Conservation (phyloP, 805 yeast genomes). For the Yamadazyma nakazawae region DNA sequence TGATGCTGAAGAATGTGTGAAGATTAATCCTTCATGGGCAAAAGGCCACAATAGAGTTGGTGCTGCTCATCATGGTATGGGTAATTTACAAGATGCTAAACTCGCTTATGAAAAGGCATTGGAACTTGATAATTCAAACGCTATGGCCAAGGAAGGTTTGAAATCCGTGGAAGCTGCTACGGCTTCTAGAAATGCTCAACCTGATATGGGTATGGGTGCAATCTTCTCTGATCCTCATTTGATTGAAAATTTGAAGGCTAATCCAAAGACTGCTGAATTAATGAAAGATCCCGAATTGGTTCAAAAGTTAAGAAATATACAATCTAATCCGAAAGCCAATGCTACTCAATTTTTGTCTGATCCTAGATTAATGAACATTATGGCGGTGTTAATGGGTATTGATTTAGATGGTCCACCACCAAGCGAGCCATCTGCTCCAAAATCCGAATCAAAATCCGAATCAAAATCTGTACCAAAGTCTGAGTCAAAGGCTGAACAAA, state of each 20-base stretch:
- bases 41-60: constrained; percentile 94
- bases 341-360: constrained; percentile 70
- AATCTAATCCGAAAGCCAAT: constrained; percentile 71
- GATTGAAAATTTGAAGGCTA: constrained; percentile 66
- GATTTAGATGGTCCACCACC: constrained; percentile 51
- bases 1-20: constrained; percentile 83
- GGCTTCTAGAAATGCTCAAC: constrained; percentile 48
- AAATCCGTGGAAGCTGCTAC: constrained; percentile 64
- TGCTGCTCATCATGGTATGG: constrained; percentile 88
- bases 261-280: constrained; percentile 84
- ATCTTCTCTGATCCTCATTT: constrained; percentile 79
- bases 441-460: constrained; percentile 16
- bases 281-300: constrained; percentile 87
- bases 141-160: constrained; percentile 84
- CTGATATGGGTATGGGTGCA: constrained; percentile 73
- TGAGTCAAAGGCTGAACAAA: constrained; percentile 15
- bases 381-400: constrained; percentile 83
- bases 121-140: constrained; percentile 74
- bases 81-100: constrained; percentile 72
- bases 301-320: constrained; percentile 58
- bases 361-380: constrained; percentile 82
- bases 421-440: constrained; percentile 17
- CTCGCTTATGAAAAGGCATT: constrained; percentile 72
- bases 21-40: constrained; percentile 85
- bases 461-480: constrained; percentile 16